Evolutionary conservation across 2,329 filamentous ascomycete species (phyloP).

Genomic region (Trichoderma sp.): DNA sequence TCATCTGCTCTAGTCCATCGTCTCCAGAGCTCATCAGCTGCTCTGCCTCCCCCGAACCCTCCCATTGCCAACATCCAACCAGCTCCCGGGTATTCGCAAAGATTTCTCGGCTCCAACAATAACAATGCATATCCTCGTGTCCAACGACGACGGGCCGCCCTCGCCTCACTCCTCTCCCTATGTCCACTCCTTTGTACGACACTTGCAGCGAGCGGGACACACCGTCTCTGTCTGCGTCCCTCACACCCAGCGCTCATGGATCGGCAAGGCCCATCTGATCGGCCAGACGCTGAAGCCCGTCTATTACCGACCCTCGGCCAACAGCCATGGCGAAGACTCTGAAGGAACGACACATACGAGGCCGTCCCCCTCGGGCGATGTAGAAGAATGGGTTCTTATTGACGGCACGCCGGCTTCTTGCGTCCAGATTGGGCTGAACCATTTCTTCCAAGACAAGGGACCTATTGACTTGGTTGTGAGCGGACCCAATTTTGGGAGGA

Average conservation of each 20-base stretch:
- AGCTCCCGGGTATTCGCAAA: neutral
- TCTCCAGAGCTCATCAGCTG: neutral
- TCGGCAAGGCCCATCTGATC: conserved; percentile 96
- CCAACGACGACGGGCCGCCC: conserved; percentile 80
- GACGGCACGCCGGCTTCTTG: conserved; percentile 79
- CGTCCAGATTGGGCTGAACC: conserved; percentile 77
- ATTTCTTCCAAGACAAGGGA: conserved; percentile 71
- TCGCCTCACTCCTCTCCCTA: conserved; percentile 77
- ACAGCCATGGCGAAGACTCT: conserved; percentile 40
- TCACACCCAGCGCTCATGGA: conserved; percentile 92
- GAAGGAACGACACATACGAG: conserved; percentile 64
- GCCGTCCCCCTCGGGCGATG: conserved; percentile 51
- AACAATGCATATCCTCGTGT: conserved; percentile 61
- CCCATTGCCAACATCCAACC: neutral
- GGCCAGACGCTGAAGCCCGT: conserved; percentile 79
- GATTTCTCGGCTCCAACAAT: conserved; percentile 34
- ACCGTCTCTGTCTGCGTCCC: conserved; percentile 89
- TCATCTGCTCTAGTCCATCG: neutral
- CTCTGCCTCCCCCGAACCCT: neutral
- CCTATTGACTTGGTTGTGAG: conserved; percentile 74
- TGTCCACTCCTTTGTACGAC: conserved; percentile 69
- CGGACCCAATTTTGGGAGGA: conserved; percentile 80
- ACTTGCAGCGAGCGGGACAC: conserved; percentile 73
- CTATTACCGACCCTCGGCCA: conserved; percentile 68
- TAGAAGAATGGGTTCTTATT: conserved; percentile 77